Evolutionary conservation across 108 stramenopile genomes (phyloP).

Genomic region (Seminavis robusta): DNA sequence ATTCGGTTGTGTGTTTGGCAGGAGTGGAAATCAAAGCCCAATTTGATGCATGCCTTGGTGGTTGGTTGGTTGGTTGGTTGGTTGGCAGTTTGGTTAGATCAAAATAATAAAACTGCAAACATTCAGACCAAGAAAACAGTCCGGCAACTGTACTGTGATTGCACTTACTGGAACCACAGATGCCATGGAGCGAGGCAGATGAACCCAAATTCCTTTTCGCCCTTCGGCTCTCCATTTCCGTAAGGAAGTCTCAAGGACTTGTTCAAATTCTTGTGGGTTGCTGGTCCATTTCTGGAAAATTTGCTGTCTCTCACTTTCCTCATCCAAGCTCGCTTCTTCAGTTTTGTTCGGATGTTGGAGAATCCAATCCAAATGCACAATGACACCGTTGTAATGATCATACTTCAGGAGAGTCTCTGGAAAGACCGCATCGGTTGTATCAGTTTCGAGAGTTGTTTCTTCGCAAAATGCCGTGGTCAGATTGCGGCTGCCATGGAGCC

Average conservation of each 20-base stretch:
- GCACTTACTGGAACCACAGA: constrained; percentile 24
- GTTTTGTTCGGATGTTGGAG: too few species aligned
- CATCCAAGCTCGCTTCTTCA: not conserved
- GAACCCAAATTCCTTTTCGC: constrained; percentile 76
- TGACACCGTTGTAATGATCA: constrained; percentile 79
- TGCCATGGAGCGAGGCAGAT: constrained; percentile 24
- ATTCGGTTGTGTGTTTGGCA: constrained; percentile 31
- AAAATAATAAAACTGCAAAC: not conserved
- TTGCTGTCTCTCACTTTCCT: not conserved
- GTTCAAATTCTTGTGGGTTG: constrained; percentile 22
- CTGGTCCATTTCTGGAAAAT: not conserved
- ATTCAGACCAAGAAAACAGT: too few species aligned
- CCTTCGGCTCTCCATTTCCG: constrained; percentile 42
- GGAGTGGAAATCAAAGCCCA: not conserved
- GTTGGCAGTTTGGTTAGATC: too few species aligned
- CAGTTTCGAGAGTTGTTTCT: too few species aligned
- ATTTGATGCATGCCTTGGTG: not conserved
- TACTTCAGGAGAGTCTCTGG: constrained; percentile 43
- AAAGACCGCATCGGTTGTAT: constrained; percentile 38
- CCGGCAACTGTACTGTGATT: too few species aligned
- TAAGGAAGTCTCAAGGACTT: constrained; percentile 25
- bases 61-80: too few species aligned
- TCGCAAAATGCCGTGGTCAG: too few species aligned
- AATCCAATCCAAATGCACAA: constrained; percentile 30
- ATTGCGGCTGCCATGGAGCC: too few species aligned